Evolutionary conservation across 176 grass and related monocot genomes (phyloP), one percentile per base, ranked within the genome.

Genomic region (Musa schizocarpa): DNA sequence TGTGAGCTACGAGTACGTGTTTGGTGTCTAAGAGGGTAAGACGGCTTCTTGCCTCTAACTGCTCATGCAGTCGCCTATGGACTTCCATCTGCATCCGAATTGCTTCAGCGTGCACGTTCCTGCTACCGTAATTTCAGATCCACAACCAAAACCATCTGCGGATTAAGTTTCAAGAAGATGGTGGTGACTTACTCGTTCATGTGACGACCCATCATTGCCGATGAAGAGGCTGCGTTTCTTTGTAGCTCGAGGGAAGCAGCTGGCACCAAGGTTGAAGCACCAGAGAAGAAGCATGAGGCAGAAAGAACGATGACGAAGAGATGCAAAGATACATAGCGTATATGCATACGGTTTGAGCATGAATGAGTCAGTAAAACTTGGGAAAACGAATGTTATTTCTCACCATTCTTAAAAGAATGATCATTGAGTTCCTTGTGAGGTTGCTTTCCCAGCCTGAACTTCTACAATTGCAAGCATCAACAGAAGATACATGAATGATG

Each of bases 61-160:
- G 96, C 77, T 99, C 96, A 61, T 99, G 96, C 17, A 99, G 25
- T 86, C 91, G 89, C 76, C 88, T 92, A 71, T 99, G 91, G 16
- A 99, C 96, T 76, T 95, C 96, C 85, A 95, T 92, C 29, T 95
- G 96, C 96, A 99, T 99, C 51, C 84, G 85, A 77, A 98, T 76
- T 53, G 90, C 88, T 23, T 98, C 90, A 34, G 92, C 79, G 76
- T 88, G 89, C 76, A 90, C 83, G 70, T 74, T 99, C 81, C 86
- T 89, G 85, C 90, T 93, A 84, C 34, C 34, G 6, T 43, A 54
- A 87, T 82, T 43, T 43, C 34, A 43, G 34, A 43, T 43, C 34
- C 34, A 43, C 34, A 43, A 43, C 34, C 34, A 43, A 43, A 43
- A 43, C 34, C 34, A 43, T 43, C 34, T 43, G 34, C 3, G 34